Percentiles rank a stretch among this genome's conserved stretches.
Evolutionary conservation across 139 green algal species (phyloP).

Genomic region (Auxenochlorella protothecoides): DNA sequence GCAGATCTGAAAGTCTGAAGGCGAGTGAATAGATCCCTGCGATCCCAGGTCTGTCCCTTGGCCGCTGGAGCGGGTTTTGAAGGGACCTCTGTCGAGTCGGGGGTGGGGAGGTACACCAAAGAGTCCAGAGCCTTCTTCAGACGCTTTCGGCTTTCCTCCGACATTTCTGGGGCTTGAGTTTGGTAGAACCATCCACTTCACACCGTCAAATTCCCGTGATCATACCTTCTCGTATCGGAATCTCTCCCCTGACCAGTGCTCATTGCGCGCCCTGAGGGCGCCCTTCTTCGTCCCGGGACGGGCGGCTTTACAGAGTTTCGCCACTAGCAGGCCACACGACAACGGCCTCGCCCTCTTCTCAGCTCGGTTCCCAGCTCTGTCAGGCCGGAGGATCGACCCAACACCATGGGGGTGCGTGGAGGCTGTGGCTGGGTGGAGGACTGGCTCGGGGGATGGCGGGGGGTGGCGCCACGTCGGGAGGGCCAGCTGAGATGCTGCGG

Average conservation of each 20-base stretch:
- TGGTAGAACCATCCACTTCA: background rate
- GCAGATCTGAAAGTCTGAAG: conserved; percentile 51
- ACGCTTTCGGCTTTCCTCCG: conserved; percentile 1
- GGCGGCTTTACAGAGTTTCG: background rate
- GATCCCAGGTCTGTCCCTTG: conserved; percentile 41
- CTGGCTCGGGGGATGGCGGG: background rate
- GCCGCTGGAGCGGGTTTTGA: background rate
- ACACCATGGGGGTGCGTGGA: background rate
- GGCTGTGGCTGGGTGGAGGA: background rate
- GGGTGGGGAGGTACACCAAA: conserved; percentile 27
- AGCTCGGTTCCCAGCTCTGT: background rate
- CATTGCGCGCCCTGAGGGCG: background rate
- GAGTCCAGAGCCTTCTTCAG: conserved; percentile 25
- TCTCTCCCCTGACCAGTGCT: background rate
- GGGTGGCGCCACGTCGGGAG: background rate
- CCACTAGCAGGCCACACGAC: no score
- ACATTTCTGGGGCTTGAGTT: no score
- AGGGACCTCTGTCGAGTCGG: conserved; percentile 3
- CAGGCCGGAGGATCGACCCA: background rate
- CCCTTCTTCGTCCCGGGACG: background rate
- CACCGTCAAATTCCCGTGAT: background rate
- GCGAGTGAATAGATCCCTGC: conserved; percentile 45
- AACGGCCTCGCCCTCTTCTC: no score
- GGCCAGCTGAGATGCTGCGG: background rate
- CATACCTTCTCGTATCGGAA: background rate